Conservation (phyloP, 2,329 filamentous ascomycete genomes). For the Magnaporthiopsis rhizophila region DNA sequence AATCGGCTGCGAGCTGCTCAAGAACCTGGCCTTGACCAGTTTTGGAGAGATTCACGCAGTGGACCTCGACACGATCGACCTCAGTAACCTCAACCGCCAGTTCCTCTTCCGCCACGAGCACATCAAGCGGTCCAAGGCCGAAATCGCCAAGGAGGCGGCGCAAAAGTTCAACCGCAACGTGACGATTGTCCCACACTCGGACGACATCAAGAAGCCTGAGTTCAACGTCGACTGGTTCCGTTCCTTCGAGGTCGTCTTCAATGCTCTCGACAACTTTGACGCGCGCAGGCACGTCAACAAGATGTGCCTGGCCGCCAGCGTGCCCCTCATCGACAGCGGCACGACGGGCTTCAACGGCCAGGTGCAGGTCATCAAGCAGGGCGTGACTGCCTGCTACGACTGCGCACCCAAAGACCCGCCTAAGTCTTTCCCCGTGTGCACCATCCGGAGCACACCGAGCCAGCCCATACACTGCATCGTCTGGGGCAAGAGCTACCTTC, state of each 20-base stretch:
- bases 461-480: conserved; percentile 98
- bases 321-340: conserved; percentile 90
- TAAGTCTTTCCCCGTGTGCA: conserved; percentile 93
- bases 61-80: conserved; percentile 95
- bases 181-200: conserved; percentile 81
- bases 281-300: conserved; percentile 91
- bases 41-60: conserved; percentile 93
- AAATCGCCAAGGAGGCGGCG: conserved; percentile 91
- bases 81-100: conserved; percentile 95
- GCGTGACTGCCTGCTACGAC: conserved; percentile 90
- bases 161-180: conserved; percentile 83
- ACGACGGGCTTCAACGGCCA: conserved; percentile 98
- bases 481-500: conserved; percentile 93
- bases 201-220: conserved; percentile 83
- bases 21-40: conserved; percentile 86
- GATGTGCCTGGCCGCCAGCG: conserved; percentile 88
- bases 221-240: conserved; percentile 89
- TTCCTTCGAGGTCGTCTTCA: conserved; percentile 81
- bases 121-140: conserved; percentile 93
- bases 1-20: conserved; percentile 94
- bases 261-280: conserved; percentile 92
- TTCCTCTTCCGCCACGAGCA: conserved; percentile 96
- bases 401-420: conserved; percentile 84
- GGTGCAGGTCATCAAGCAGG: conserved; percentile 92
- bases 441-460: conserved; percentile 90